Evolutionary conservation across 2,329 filamentous ascomycete species (phyloP), one percentile per base, ranked within the genome.

Genomic region (Aspergillus fischeri): DNA sequence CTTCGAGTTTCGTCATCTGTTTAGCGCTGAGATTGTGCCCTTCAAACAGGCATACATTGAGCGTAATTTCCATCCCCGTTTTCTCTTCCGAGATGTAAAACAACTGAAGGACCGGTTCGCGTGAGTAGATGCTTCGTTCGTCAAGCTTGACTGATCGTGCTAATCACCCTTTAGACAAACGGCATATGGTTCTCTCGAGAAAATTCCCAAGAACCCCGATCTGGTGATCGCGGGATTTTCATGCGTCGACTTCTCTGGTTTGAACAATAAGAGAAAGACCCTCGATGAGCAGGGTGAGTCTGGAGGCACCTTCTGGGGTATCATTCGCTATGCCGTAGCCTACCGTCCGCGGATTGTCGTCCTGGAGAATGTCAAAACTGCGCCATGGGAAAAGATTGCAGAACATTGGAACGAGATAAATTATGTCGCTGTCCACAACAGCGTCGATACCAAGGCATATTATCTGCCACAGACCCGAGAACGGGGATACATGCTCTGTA

Each of bases 201-300:
- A 70, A 1, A 82, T 91, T 1, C 88, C 88, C 0, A 71, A 70
- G 0, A 67, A 81, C 10, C 71, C 85, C 1, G 86, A 92, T 60
- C 68, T 93, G 0, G 74, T 93, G 1, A 76, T 92, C 48, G 87
- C 87, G 6, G 90, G 90, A 0, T 90, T 87, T 45, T 86, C 88
- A 0, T 94, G 90, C 63, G 87, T 90, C 2, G 89, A 92, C 64
- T 90, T 88, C 61, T 92, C 89, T 0, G 67, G 62, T 0, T 70
- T 92, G 32, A 93, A 92, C 68, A 82, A 76, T 51, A 70, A 77
- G 4, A 75, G 75, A 17, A 85, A 84, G 56, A 70, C 72, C 0
- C 69, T 86, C 0, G 73, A 79, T 1, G 77, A 82, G 7, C 74
- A 80, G 14, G 87, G 87, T 2, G 84, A 91, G 63, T 90, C 88